Percentiles rank a stretch among this genome's conserved stretches.
These are phyloP conservation scores for Thalassiosira mediterranea DNA, from an alignment of 352 stramenopile genomes.

Conservation along the genomic window DNA sequence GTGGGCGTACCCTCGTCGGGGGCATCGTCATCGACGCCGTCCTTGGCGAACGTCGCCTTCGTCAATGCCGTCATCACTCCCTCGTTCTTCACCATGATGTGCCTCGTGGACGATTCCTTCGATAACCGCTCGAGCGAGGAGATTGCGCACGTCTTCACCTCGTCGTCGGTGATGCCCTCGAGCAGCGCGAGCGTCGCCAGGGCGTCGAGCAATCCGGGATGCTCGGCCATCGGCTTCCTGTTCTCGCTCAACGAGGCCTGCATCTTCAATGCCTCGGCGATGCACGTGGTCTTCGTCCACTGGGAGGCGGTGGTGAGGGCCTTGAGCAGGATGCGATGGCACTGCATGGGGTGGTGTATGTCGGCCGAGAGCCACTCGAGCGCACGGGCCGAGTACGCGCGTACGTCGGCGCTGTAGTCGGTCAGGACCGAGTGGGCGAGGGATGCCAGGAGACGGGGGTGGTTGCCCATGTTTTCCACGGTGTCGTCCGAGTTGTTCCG, in stretches of 20 bases:
- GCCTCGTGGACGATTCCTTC: constrained; percentile 42
- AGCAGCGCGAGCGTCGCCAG: constrained; percentile 48
- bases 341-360: constrained; percentile 55
- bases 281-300: constrained; percentile 62
- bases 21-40: constrained; percentile 25
- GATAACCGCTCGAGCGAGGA: constrained; percentile 46
- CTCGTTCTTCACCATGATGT: constrained; percentile 56
- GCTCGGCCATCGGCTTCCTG: constrained; percentile 50
- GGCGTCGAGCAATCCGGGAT: constrained; percentile 50
- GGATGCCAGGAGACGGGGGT: constrained; percentile 48
- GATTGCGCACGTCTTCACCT: constrained; percentile 56
- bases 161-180: constrained; percentile 54
- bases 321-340: constrained; percentile 42
- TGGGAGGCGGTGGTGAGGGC: constrained; percentile 50
- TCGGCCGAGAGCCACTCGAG: constrained; percentile 59
- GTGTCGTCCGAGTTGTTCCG: constrained; percentile 58
- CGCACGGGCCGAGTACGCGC: constrained; percentile 50
- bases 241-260: constrained; percentile 53
- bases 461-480: constrained; percentile 58
- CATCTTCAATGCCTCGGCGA: constrained; percentile 56
- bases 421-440: constrained; percentile 57
- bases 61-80: constrained; percentile 61
- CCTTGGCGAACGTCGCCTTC: constrained; percentile 52
- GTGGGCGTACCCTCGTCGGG: constrained; percentile 23
- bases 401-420: constrained; percentile 58